Conservation (phyloP, 331 rosid genomes). For the Erythrophleum ivorense region DNA sequence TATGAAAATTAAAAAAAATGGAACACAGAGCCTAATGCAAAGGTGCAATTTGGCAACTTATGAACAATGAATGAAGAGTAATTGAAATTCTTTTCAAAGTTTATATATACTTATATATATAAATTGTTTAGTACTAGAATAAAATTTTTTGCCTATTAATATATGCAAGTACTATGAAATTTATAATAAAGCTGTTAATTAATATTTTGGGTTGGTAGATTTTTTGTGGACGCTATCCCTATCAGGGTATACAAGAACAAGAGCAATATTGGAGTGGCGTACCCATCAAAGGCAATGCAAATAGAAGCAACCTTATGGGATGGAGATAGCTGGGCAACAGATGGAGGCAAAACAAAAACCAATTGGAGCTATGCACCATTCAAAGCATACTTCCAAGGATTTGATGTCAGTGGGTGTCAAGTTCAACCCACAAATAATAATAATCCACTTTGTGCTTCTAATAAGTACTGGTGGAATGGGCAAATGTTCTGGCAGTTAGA, state of each 20-base stretch:
- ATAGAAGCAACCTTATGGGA: conserved; percentile 57
- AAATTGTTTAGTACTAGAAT: too few species aligned
- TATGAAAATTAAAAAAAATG: too few species aligned
- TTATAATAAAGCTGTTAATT: too few species aligned
- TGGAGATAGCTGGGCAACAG: conserved; percentile 70
- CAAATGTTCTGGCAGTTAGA: conserved; percentile 43
- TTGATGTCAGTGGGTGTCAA: conserved; percentile 51
- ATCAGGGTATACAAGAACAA: conserved; percentile 62
- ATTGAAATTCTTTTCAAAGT: too few species aligned
- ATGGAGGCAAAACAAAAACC: conserved; percentile 60
- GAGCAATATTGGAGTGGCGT: conserved; percentile 34
- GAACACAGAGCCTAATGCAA: too few species aligned
- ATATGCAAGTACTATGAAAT: too few species aligned
- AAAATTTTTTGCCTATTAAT: too few species aligned
- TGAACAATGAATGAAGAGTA: too few species aligned
- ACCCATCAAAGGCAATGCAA: conserved; percentile 57
- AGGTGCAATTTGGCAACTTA: too few species aligned
- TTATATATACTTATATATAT: too few species aligned
- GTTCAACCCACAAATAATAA: neutral
- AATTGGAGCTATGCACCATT: conserved; percentile 68
- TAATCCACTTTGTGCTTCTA: conserved; percentile 36
- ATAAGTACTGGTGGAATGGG: conserved; percentile 53
- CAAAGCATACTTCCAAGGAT: conserved; percentile 57
- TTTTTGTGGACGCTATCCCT: conserved; percentile 57
- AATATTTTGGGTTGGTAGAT: conserved; percentile 45